Conservation (phyloP, 345 rosid species). For the Trapa bicornis region DNA sequence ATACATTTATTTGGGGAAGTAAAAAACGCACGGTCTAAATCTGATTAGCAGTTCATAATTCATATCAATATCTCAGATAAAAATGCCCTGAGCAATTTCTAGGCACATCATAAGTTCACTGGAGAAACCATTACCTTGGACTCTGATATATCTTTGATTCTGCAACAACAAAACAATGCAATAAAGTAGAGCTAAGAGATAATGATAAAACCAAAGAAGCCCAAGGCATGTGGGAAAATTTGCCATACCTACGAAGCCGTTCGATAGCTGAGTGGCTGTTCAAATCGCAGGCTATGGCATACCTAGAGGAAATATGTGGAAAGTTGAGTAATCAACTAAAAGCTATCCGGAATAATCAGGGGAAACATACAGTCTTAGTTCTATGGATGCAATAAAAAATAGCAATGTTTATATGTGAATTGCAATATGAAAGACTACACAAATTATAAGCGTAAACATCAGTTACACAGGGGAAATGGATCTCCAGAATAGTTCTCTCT, state of each 20-base stretch:
- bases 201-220: background rate
- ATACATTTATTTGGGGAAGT: background rate
- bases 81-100: background rate
- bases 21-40: background rate
- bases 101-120: background rate
- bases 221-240: background rate
- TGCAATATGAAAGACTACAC: background rate
- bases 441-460: background rate
- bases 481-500: background rate
- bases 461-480: background rate
- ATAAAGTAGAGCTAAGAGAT: background rate
- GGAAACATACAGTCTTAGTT: background rate
- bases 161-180: constrained; percentile 27
- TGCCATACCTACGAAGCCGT: constrained; percentile 67
- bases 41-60: background rate
- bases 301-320: constrained; percentile 21
- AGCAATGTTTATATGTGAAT: background rate
- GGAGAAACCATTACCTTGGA: constrained; percentile 46
- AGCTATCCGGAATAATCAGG: background rate
- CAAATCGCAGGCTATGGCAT: constrained; percentile 64
- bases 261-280: constrained; percentile 68
- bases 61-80: background rate
- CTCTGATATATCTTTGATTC: constrained; percentile 66
- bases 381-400: background rate
- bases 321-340: background rate